phyloP scores from a whole-genome alignment of 257 asterid species.

The Solanum chilense region DNA sequence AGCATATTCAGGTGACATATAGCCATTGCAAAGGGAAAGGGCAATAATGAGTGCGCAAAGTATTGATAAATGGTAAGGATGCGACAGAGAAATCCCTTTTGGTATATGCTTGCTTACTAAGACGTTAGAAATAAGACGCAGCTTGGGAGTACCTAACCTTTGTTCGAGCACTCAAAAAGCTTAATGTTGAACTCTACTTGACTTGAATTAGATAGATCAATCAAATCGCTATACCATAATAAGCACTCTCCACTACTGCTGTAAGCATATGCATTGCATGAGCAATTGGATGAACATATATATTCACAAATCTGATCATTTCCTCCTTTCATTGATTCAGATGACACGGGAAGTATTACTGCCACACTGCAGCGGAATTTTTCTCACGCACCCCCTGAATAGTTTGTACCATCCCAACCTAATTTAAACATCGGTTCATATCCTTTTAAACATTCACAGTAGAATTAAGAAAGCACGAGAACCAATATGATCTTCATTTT shows the following conservation, averaged over 20 bases:
- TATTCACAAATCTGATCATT: slow-evolving; percentile 2
- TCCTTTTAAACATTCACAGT: slow-evolving; percentile 10
- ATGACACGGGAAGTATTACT: slow-evolving; percentile 5
- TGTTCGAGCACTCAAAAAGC: neutral
- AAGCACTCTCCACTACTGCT: slow-evolving; percentile 3
- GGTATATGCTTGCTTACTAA: neutral
- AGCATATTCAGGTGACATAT: slow-evolving; percentile 8
- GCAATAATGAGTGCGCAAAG: neutral
- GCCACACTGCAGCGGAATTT: neutral
- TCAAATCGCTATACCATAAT: neutral
- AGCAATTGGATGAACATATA: slow-evolving; percentile 10
- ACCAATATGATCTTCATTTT: neutral
- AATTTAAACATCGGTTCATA: neutral
- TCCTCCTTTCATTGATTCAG: neutral
- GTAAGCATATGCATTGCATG: slow-evolving; percentile 16
- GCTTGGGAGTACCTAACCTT: neutral
- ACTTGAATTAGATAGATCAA: slow-evolving; percentile 2
- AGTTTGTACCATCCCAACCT: neutral
- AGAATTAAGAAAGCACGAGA: neutral
- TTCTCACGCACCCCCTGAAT: slow-evolving; percentile 18
- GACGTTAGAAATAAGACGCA: neutral
- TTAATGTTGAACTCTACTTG: neutral
- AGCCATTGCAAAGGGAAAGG: neutral
- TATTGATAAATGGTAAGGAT: neutral
- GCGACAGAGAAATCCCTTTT: neutral